Percentiles rank a stretch among this genome's conserved stretches.
Conservation (phyloP, 495 filamentous ascomycete species). For the Aspergillus conjunctus region DNA sequence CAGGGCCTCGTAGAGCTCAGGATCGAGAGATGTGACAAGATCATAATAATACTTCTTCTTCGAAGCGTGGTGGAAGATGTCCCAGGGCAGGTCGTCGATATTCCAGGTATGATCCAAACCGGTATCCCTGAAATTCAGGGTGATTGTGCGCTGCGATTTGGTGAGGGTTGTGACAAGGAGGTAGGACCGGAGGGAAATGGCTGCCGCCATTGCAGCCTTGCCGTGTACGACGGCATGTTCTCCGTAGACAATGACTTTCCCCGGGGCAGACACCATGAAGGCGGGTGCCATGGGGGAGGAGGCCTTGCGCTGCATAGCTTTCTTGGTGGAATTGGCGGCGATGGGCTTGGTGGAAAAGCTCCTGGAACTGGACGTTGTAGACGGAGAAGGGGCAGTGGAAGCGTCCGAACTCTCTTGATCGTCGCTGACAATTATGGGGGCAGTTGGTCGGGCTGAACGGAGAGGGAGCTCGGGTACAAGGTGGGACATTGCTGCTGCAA, state of each 20-base stretch:
- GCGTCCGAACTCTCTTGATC: constrained; percentile 27
- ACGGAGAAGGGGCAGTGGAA: constrained; percentile 24
- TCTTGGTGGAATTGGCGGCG: constrained; percentile 24
- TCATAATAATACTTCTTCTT: constrained; percentile 96
- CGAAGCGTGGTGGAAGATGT: constrained; percentile 68
- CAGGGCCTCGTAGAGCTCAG: constrained; percentile 74
- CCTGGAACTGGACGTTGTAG: constrained; percentile 23
- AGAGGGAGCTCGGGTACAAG: constrained; percentile 22
- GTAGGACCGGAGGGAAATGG: constrained; percentile 93
- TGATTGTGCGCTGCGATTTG: constrained; percentile 81
- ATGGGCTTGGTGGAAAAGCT: constrained; percentile 32
- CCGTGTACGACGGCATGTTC: constrained; percentile 97
- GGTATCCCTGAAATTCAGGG: constrained; percentile 85
- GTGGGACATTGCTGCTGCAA: constrained; percentile 30
- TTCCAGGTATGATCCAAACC: constrained; percentile 86
- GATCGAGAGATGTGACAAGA: constrained; percentile 79
- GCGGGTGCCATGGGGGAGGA: constrained; percentile 68
- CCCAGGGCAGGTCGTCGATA: constrained; percentile 87
- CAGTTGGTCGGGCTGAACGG: constrained; percentile 19
- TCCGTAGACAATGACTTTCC: constrained; percentile 96
- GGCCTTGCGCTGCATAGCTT: constrained; percentile 43
- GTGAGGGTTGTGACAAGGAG: constrained; percentile 88
- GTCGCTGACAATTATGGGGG: constrained; percentile 20
- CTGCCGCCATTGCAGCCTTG: constrained; percentile 92
- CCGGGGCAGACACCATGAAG: constrained; percentile 97